Percentiles rank a stretch among this genome's conserved stretches.
Evolutionary conservation across 441 rosid genomes (phyloP).

Genomic region (Macaranga tanarius): DNA sequence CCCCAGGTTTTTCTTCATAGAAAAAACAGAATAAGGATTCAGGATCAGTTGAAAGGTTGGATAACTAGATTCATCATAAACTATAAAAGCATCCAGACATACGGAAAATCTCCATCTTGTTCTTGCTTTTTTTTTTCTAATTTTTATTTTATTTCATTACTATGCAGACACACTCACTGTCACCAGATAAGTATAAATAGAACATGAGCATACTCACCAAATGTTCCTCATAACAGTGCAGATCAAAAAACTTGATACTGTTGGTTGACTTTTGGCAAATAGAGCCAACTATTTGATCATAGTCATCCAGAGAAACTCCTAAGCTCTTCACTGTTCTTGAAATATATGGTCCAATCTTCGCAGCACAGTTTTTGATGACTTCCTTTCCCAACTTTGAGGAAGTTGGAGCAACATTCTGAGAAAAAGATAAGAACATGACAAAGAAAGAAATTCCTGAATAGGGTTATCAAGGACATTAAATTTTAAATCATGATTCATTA

Average conservation of each 20-base stretch:
- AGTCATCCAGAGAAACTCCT: conserved; percentile 44
- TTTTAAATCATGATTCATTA: conserved; percentile 9
- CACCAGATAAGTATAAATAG: neutral
- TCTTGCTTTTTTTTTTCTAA: too few species aligned
- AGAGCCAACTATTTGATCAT: conserved; percentile 50
- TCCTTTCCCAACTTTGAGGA: conserved; percentile 52
- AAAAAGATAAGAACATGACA: neutral
- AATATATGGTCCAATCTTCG: conserved; percentile 55
- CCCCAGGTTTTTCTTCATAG: neutral
- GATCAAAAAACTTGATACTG: conserved; percentile 24
- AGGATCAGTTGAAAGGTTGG: neutral
- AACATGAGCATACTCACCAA: conserved; percentile 40
- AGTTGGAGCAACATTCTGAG: conserved; percentile 45
- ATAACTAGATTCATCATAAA: neutral
- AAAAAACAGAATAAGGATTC: neutral
- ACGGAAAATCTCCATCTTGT: too few species aligned
- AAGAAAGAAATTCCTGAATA: conserved; percentile 1
- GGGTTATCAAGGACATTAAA: conserved; percentile 8
- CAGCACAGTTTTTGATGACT: conserved; percentile 52
- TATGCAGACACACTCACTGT: too few species aligned
- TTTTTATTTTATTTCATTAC: too few species aligned
- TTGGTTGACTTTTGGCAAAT: conserved; percentile 41
- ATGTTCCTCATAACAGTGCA: conserved; percentile 31
- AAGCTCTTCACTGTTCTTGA: conserved; percentile 45
- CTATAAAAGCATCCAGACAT: neutral